A percentile compares a stretch with the other conserved stretches of the same genome.
These are phyloP conservation scores for Fusarium protoensiforme DNA, from an alignment of 2,329 filamentous ascomycete genomes.

Conservation along the genomic window DNA sequence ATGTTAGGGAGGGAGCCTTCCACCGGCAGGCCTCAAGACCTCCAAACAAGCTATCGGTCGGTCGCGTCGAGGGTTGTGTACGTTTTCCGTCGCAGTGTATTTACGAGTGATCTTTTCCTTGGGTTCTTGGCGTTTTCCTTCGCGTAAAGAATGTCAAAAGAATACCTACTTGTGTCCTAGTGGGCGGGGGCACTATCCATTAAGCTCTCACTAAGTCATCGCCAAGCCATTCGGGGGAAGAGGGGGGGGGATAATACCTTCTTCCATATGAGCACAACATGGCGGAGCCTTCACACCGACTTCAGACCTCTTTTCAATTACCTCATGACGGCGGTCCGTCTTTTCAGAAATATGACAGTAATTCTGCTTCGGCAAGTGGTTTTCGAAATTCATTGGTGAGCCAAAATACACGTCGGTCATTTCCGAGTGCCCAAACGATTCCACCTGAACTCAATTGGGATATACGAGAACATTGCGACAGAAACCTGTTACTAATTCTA, in stretches of 20 bases:
- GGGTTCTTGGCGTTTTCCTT: no score
- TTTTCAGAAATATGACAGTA: not conserved
- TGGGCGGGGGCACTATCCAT: no score
- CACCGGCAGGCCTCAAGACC: no score
- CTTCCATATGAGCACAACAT: not conserved
- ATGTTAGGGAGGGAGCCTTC: no score
- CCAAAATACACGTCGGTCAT: not conserved
- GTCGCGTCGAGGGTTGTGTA: no score
- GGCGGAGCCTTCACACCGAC: not conserved
- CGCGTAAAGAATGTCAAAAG: no score
- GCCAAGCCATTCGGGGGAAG: no score
- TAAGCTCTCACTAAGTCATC: no score
- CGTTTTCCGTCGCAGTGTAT: no score
- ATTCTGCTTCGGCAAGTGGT: not conserved
- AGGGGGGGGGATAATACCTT: not conserved
- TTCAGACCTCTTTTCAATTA: not conserved
- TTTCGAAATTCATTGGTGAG: not conserved
- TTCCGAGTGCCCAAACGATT: not conserved
- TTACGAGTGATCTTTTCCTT: no score
- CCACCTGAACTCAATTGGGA: not conserved
- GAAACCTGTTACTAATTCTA: not conserved
- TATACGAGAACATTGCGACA: not conserved
- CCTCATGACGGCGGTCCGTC: not conserved
- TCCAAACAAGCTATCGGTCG: no score
- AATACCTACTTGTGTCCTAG: no score